Percentiles rank a stretch among this genome's conserved stretches.
phyloP scores from a whole-genome alignment of 129 eudicot species.

The Calendula officinalis region DNA sequence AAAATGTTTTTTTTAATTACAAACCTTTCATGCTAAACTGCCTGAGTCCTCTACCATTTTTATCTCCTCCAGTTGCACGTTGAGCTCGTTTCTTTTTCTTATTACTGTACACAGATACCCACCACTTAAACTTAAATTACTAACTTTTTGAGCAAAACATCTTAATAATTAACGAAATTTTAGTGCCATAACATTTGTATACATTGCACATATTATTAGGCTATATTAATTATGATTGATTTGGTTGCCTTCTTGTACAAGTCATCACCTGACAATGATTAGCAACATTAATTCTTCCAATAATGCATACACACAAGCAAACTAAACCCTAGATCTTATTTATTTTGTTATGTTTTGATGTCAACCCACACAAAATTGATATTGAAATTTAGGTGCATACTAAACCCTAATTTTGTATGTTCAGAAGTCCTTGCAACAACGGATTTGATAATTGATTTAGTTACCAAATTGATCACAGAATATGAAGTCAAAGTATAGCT shows the following conservation, averaged over 20 bases:
- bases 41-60: constrained; percentile 69
- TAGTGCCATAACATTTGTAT: background rate
- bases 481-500: background rate
- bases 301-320: no score
- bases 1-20: background rate
- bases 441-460: no score
- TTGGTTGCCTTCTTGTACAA: background rate
- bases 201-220: background rate
- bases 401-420: background rate
- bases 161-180: background rate
- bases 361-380: no score
- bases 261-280: no score
- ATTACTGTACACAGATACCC: background rate
- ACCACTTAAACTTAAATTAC: background rate
- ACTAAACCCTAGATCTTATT: no score
- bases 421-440: background rate
- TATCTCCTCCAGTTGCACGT: constrained; percentile 62
- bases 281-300: no score
- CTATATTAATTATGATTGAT: background rate
- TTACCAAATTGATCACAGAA: no score
- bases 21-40: constrained; percentile 73
- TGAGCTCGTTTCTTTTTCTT: constrained; percentile 16
- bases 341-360: no score
- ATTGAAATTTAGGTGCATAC: background rate
- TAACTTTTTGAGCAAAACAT: background rate